These are phyloP conservation scores for Nyssa sinensis DNA, from an alignment of 148 eudicot species.

Conservation along the genomic window DNA sequence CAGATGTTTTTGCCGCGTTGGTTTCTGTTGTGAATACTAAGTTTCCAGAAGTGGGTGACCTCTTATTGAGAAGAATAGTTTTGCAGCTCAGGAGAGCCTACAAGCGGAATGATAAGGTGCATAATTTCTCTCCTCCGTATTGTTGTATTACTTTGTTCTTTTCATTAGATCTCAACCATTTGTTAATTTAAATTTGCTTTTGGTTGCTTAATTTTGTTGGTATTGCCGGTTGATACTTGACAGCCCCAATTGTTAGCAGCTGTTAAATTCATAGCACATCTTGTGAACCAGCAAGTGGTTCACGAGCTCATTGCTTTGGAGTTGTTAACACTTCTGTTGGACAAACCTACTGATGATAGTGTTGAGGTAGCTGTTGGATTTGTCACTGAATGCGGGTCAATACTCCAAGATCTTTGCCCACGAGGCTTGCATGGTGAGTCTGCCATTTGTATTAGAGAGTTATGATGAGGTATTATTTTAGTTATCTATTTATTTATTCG, in stretches of 20 bases:
- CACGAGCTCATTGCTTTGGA: conserved; percentile 90
- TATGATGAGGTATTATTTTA: not conserved
- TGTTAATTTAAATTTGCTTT: not conserved
- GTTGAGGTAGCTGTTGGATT: conserved; percentile 97
- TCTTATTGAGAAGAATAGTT: conserved; percentile 70
- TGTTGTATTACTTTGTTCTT: not conserved
- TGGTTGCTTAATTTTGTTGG: not conserved
- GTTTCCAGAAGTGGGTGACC: conserved; percentile 84
- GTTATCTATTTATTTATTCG: not conserved
- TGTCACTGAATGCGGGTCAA: conserved; percentile 86
- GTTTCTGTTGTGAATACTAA: conserved; percentile 87
- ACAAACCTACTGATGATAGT: conserved; percentile 90
- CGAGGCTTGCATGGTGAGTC: conserved; percentile 79
- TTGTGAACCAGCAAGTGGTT: conserved; percentile 92
- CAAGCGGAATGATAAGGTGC: conserved; percentile 91
- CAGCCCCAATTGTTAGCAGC: conserved; percentile 91
- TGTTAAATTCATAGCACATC: conserved; percentile 88
- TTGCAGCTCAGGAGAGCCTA: conserved; percentile 80
- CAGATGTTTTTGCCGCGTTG: conserved; percentile 82
- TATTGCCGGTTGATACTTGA: conserved; percentile 1
- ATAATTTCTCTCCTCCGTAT: not conserved
- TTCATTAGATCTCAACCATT: not conserved
- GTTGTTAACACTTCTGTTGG: conserved; percentile 68
- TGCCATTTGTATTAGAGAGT: not conserved
- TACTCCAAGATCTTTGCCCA: conserved; percentile 82